These are phyloP conservation scores for Sherardia arvensis DNA, from an alignment of 257 asterid species.

Conservation along the genomic window DNA sequence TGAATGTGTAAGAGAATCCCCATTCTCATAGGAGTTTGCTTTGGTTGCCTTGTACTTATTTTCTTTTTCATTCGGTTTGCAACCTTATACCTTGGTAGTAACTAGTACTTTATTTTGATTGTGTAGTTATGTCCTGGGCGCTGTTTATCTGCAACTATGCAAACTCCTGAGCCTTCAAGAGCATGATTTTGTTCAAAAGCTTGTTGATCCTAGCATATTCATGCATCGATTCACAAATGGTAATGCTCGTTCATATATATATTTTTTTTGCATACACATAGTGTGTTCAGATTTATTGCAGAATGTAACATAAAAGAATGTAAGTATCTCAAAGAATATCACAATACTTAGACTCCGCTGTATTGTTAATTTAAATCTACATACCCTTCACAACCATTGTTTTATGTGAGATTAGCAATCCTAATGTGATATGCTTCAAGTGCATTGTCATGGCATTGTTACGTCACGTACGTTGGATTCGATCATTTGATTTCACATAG, in stretches of 20 bases:
- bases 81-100: neutral
- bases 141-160: conserved; percentile 85
- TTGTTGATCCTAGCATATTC: conserved; percentile 90
- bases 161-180: conserved; percentile 59
- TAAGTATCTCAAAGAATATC: neutral
- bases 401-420: neutral
- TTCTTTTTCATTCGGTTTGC: neutral
- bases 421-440: neutral
- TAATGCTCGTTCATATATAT: conserved; percentile 31
- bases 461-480: neutral
- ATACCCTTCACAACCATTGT: neutral
- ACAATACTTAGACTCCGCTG: neutral
- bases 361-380: neutral
- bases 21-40: neutral
- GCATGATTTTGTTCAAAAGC: conserved; percentile 62
- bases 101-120: neutral
- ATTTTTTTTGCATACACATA: too few relatives aligned
- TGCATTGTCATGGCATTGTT: too few relatives aligned
- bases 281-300: neutral
- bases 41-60: neutral
- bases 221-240: conserved; percentile 74
- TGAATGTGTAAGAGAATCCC: conserved; percentile 15
- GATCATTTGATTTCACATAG: neutral
- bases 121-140: conserved; percentile 79
- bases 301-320: neutral